These are phyloP conservation scores for Ophiostoma himal-ulmi DNA, from an alignment of 2,329 filamentous ascomycete genomes.

Conservation along the genomic window DNA sequence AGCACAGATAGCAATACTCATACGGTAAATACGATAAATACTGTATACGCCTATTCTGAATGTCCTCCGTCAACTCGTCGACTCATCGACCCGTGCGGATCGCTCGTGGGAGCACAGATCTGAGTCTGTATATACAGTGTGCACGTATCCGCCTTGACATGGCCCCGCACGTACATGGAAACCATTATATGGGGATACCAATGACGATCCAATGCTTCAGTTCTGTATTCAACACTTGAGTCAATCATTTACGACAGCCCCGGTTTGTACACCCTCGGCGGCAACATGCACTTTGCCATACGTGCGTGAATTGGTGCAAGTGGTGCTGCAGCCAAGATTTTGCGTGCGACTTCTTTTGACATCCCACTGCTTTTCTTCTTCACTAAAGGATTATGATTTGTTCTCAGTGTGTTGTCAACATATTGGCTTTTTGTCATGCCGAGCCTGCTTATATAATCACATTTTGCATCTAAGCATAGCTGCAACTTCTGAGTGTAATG, in stretches of 20 bases:
- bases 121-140: not conserved
- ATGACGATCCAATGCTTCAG: no score
- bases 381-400: not conserved
- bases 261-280: slow-evolving; percentile 8
- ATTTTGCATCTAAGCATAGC: not conserved
- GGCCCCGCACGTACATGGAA: slow-evolving; percentile 2
- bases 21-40: not conserved
- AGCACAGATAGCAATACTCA: not conserved
- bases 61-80: not conserved
- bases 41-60: no score
- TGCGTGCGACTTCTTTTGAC: not conserved
- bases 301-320: not conserved
- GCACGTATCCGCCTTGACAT: not conserved
- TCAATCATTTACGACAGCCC: not conserved
- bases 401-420: not conserved
- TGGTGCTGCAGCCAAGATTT: not conserved
- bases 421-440: not conserved
- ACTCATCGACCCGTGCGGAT: not conserved
- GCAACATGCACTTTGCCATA: slow-evolving; percentile 7
- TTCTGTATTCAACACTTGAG: not conserved
- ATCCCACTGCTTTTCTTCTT: not conserved
- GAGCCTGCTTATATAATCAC: not conserved
- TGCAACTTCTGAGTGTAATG: no score
- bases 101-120: not conserved
- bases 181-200: not conserved